These are phyloP conservation scores for Candida coleopterorum DNA, from an alignment of 805 yeast genomes.

Conservation along the genomic window DNA sequence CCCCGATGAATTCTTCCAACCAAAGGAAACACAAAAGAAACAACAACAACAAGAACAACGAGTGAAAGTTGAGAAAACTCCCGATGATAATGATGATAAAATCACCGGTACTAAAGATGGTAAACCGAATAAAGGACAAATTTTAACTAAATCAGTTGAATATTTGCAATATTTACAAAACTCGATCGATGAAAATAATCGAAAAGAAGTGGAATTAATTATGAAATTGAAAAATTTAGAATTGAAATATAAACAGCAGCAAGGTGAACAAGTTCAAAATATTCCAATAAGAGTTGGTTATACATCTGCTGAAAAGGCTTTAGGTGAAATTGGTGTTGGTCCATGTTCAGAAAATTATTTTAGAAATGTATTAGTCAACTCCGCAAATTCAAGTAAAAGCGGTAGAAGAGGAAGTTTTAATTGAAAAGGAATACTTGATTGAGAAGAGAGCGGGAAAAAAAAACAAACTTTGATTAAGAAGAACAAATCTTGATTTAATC, in stretches of 20 bases:
- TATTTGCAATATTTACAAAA: slow-evolving; percentile 65
- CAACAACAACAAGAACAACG: too few species aligned
- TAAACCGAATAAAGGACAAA: slow-evolving; percentile 81
- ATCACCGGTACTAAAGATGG: slow-evolving; percentile 71
- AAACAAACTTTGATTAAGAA: too few species aligned
- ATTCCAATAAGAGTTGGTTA: slow-evolving; percentile 39
- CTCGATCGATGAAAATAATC: slow-evolving; percentile 70
- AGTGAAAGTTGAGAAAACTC: slow-evolving; percentile 17
- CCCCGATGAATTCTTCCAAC: slow-evolving; percentile 32
- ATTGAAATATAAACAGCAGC: slow-evolving; percentile 21
- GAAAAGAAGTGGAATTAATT: slow-evolving; percentile 71
- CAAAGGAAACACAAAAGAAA: slow-evolving; percentile 10
- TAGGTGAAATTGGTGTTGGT: slow-evolving; percentile 79
- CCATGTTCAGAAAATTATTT: slow-evolving; percentile 53
- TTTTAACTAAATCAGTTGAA: slow-evolving; percentile 69
- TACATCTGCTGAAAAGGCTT: slow-evolving; percentile 75
- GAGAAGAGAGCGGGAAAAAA: too few species aligned
- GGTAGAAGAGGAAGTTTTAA: slow-evolving; percentile 22
- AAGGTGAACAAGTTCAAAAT: slow-evolving; percentile 29
- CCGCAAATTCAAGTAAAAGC: slow-evolving; percentile 19
- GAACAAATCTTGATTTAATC: too few species aligned
- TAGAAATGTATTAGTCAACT: slow-evolving; percentile 19
- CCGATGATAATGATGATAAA: slow-evolving; percentile 17
- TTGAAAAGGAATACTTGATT: too few species aligned
- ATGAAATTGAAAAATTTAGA: slow-evolving; percentile 54